A percentile compares a stretch with the other conserved stretches of the same genome.
phyloP scores from a whole-genome alignment of 805 yeast genomes.

The Torulaspora indica region DNA sequence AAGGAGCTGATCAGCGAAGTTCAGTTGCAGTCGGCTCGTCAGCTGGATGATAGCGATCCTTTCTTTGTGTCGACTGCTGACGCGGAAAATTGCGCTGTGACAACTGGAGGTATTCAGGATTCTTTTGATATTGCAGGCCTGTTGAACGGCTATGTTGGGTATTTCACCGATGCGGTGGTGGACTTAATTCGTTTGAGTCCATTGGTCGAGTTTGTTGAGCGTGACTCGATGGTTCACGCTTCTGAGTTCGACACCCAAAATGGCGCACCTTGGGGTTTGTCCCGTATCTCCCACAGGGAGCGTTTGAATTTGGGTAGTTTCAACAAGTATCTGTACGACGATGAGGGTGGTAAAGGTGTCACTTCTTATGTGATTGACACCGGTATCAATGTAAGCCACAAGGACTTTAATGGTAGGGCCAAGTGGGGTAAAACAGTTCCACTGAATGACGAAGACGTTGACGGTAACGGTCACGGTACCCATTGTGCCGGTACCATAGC shows the following conservation, averaged over 20 bases:
- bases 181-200: conserved; percentile 68
- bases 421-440: conserved; percentile 83
- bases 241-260: conserved; percentile 61
- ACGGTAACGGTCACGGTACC: conserved; percentile 93
- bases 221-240: conserved; percentile 66
- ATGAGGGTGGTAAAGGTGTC: conserved; percentile 75
- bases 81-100: conserved; percentile 26
- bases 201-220: conserved; percentile 63
- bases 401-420: conserved; percentile 80
- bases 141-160: conserved; percentile 79
- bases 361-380: conserved; percentile 87
- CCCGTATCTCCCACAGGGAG: conserved; percentile 81
- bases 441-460: conserved; percentile 59
- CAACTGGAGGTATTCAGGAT: conserved; percentile 54
- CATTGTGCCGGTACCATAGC: conserved; percentile 97
- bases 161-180: conserved; percentile 68
- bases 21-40: conserved; percentile 44
- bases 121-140: conserved; percentile 53
- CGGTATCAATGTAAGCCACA: conserved; percentile 72
- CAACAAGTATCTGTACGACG: conserved; percentile 68
- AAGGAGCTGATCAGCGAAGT: conserved; percentile 56
- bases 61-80: conserved; percentile 33
- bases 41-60: conserved; percentile 17
- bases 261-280: conserved; percentile 93
- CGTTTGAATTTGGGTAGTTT: conserved; percentile 62